A percentile compares a stretch with the other conserved stretches of the same genome.
Evolutionary conservation across 139 green algal genomes (phyloP).

Genomic region (Parachlorella kessleri): DNA sequence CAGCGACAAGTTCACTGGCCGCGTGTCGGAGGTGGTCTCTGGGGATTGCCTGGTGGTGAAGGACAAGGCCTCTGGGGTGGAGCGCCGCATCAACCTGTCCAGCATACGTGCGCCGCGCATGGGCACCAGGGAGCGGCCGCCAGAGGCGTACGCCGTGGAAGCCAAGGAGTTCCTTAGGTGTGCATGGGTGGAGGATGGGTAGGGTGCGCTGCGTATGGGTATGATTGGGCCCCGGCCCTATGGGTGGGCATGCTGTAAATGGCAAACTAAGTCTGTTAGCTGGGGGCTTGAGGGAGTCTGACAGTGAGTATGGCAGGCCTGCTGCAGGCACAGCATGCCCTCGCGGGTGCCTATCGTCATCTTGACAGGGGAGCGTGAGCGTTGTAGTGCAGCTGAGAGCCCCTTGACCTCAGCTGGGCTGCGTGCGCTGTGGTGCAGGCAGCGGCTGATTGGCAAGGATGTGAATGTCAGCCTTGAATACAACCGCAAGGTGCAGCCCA

Average conservation of each 20-base stretch:
- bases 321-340: too few species aligned
- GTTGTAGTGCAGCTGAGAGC: too few species aligned
- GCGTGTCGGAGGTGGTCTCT: conserved; percentile 88
- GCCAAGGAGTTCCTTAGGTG: conserved; percentile 90
- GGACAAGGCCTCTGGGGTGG: conserved; percentile 65
- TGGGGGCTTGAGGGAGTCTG: too few species aligned
- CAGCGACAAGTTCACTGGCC: conserved; percentile 69
- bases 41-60: conserved; percentile 91
- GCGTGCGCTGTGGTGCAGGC: not conserved
- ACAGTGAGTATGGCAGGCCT: too few species aligned
- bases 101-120: conserved; percentile 84
- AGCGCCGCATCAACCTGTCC: conserved; percentile 85
- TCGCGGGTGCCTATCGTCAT: too few species aligned
- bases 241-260: too few species aligned
- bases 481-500: conserved; percentile 77
- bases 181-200: too few species aligned
- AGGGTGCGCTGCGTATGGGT: too few species aligned
- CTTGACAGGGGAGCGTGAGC: too few species aligned
- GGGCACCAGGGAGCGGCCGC: conserved; percentile 61
- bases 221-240: too few species aligned
- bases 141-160: conserved; percentile 83
- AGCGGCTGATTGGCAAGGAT: conserved; percentile 68
- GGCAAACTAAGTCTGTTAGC: too few species aligned
- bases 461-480: conserved; percentile 94
- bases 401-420: too few species aligned